Conservation (phyloP, 345 rosid species). For the Melaleuca quinquenervia region DNA sequence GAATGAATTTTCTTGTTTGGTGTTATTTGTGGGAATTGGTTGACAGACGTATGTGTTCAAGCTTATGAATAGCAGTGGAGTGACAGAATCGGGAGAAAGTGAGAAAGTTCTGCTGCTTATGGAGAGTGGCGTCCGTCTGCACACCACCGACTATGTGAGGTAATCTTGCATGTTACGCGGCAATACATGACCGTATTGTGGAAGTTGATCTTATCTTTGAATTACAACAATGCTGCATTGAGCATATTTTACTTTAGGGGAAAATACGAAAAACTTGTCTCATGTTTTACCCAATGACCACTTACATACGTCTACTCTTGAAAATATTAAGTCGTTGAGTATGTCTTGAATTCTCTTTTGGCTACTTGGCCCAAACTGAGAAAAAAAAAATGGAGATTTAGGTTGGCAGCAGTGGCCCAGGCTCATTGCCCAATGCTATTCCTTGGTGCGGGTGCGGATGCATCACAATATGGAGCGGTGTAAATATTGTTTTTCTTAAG, state of each 20-base stretch:
- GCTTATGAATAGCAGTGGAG: constrained; percentile 95
- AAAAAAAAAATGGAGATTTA: too few species aligned
- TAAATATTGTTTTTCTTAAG: too few species aligned
- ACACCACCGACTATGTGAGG: constrained; percentile 84
- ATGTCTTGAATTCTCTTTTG: too few species aligned
- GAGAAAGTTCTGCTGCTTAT: constrained; percentile 82
- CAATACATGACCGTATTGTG: background rate
- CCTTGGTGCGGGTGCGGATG: too few species aligned
- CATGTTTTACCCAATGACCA: background rate
- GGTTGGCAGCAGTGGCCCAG: too few species aligned
- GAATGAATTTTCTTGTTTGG: background rate
- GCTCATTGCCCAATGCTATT: too few species aligned
- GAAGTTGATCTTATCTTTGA: background rate
- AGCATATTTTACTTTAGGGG: background rate
- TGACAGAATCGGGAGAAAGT: constrained; percentile 95
- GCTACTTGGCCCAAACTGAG: too few species aligned
- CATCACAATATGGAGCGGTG: too few species aligned
- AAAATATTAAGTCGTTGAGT: background rate
- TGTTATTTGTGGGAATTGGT: background rate
- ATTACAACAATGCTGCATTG: background rate
- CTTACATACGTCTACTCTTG: background rate
- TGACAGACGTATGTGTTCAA: constrained; percentile 86
- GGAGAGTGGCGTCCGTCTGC: constrained; percentile 96
- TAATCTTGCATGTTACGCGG: background rate
- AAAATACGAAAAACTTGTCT: background rate